Base-by-base conservation (phyloP, 2,329 filamentous ascomycete genomes). In the Penicillium fuscoglaucum region DNA sequence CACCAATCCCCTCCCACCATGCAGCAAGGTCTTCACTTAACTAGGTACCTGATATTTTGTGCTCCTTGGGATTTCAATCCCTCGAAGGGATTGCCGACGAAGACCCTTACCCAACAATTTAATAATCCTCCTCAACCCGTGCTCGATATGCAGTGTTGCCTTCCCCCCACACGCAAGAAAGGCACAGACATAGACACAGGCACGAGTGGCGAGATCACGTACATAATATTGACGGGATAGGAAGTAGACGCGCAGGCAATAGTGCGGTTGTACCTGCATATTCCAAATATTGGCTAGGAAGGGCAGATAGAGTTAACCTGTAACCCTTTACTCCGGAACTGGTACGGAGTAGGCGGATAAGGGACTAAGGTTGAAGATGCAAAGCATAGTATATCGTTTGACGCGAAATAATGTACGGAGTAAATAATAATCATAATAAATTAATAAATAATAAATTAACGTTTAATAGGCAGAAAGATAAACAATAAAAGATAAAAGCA, bases 41-140 rank as follows among this genome's bases (percentile, higher is more conserved):
- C 45, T 26, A 24, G 53, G 39, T 21, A 21, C 53, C 29, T 52
- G 48, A 24, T 15, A 31, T 29, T 12, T 17, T 13, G 9, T 44
- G n/a, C 43, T 13, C 26, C 31, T 24, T 37, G 24, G 15, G 7
- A 15, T 28, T 50, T 53, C 19, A 33, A 33, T 21, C 46, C 37
- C 33, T 52, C 39, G 26, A 44, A 44, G 28, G 40, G 37, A 29
- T 39, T 24, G 46, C 21, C 4, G 19, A 24, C 15, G 15, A 31
- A 55, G 41, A 56, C 52, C 52, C 21, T 35, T 51, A 51, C 17
- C 41, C 47, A 35, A 56, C 45, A 33, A 40, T 53, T 17, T 43
- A 47, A 54, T 57, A 57, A 48, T 54, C 21, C 4, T 33, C 52
- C 45, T 53, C 41, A 55, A 47, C 55, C 50, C 55, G 50, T 58